Base-by-base conservation (phyloP, 179 eudicot species). In the Camellia oleifera region DNA sequence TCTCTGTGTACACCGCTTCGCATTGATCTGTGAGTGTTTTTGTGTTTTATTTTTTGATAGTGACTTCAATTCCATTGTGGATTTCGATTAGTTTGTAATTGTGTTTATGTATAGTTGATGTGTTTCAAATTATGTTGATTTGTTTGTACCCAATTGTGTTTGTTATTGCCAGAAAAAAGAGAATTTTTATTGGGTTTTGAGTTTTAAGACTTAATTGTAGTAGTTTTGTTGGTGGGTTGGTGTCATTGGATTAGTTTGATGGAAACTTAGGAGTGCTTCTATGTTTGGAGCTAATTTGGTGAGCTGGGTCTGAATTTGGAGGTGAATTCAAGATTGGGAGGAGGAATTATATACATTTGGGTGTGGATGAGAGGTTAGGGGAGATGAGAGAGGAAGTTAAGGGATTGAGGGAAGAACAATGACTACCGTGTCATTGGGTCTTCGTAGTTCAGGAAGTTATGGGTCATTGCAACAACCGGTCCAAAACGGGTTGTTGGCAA, bases 361-460 rank as follows among this genome's bases (percentile, higher is more conserved):
- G 58, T 62, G 46, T 70, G 67, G 76, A 81, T 81, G 82, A 67
- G 77, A 56, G 75, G 72, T 69, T 65, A 53, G n/a, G 85, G 87
- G 87, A 83, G 78, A 93, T 91, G 95, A 92, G 83, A 89, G 86
- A 82, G 81, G 82, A 71, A 65, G 72, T 40, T 78, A 69, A 8
- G 61, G 64, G 79, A 77, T 87, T 81, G 81, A 74, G 78, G 83
- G 78, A 82, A 88, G 88, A 88, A 87, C 91, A 86, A 92, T 95
- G 98, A 93, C 88, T 79, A 85, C 85, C 72, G 92, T 89, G 94
- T 93, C 98, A 89, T 88, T 91, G 95, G 98, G 98, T 88, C 89
- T 93, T 77, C 91, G 98, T 57, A 69, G 82, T 61, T 88, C 93
- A 15, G 91, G 95, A 81, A 95, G 98, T 85, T 89, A 92, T 90